phyloP scores from a whole-genome alignment of 441 rosid species.

The Populus hybrid region DNA sequence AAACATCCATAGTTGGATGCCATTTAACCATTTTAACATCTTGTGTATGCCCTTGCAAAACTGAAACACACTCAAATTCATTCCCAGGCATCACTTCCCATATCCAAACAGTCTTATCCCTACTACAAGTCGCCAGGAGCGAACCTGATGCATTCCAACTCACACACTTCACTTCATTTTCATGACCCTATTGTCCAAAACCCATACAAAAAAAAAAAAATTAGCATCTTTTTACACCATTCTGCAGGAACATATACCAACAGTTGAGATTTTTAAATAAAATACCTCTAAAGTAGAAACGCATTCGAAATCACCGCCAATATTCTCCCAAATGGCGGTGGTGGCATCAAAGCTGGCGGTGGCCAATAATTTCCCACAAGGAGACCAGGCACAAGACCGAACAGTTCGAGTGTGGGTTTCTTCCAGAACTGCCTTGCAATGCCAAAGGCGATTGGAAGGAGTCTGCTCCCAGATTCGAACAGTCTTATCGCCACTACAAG shows the following conservation, averaged over 20 bases:
- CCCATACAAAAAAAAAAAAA: not conserved
- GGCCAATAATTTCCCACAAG: constrained; percentile 69
- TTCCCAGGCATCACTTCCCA: constrained; percentile 92
- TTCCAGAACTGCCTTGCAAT: constrained; percentile 91
- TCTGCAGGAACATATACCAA: not conserved
- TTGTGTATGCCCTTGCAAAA: constrained; percentile 89
- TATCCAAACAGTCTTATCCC: constrained; percentile 94
- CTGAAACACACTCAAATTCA: constrained; percentile 83
- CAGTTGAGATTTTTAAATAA: not conserved
- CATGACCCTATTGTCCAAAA: constrained; percentile 66
- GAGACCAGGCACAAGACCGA: constrained; percentile 92
- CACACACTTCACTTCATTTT: constrained; percentile 90
- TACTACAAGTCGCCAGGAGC: constrained; percentile 80
- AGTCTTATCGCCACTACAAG: constrained; percentile 93
- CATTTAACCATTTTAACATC: constrained; percentile 96
- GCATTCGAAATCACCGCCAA: constrained; percentile 86
- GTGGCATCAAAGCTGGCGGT: constrained; percentile 95
- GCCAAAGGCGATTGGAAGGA: constrained; percentile 56
- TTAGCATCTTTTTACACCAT: not conserved
- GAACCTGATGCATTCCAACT: constrained; percentile 89
- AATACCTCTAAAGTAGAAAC: constrained; percentile 80
- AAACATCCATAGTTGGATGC: constrained; percentile 88
- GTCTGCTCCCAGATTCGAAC: constrained; percentile 87
- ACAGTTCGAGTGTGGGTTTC: constrained; percentile 89
- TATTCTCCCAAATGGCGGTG: constrained; percentile 80